A percentile compares a stretch with the other conserved stretches of the same genome.
These are phyloP conservation scores for Tremellales sp. DNA, from an alignment of 1,284 basidiomycete genomes.

Conservation along the genomic window DNA sequence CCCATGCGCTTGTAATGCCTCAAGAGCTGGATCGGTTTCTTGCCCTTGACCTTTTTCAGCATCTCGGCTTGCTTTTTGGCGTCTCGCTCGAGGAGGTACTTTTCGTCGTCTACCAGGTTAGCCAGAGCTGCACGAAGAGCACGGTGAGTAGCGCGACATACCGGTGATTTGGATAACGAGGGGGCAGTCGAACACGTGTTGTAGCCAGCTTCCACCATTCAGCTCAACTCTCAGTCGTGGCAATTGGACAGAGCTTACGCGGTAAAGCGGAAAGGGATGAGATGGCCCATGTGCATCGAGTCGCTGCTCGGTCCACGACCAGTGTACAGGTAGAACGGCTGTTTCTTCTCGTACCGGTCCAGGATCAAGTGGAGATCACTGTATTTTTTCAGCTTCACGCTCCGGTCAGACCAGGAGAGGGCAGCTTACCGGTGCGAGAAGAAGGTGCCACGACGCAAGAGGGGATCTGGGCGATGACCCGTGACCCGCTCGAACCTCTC, in stretches of 20 bases:
- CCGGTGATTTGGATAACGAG: conserved; percentile 93
- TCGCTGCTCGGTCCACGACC: conserved; percentile 94
- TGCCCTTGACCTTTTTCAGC: conserved; percentile 40
- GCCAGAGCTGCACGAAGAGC: background rate
- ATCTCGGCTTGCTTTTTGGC: conserved; percentile 46
- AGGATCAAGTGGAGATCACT: conserved; percentile 93
- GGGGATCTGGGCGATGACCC: conserved; percentile 82
- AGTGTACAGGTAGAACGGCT: conserved; percentile 98
- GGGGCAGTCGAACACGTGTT: conserved; percentile 93
- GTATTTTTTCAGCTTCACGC: conserved; percentile 6
- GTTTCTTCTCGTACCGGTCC: conserved; percentile 91
- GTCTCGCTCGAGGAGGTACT: conserved; percentile 96
- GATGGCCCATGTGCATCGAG: conserved; percentile 97
- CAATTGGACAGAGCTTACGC: conserved; percentile 57
- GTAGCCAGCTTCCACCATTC: conserved; percentile 98
- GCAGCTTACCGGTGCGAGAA: conserved; percentile 85
- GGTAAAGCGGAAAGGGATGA: conserved; percentile 96
- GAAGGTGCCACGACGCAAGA: conserved; percentile 89
- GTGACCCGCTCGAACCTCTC: conserved; percentile 89
- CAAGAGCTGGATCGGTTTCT: conserved; percentile 49
- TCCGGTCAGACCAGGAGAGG: conserved; percentile 1
- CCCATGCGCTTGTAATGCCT: conserved; percentile 85
- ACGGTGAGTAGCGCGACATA: conserved; percentile 30
- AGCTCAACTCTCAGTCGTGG: conserved; percentile 1
- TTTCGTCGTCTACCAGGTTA: conserved; percentile 78